Evolutionary conservation across 257 asterid species (phyloP), one percentile per base, ranked within the genome.

Genomic region (Solanum rostratum): DNA sequence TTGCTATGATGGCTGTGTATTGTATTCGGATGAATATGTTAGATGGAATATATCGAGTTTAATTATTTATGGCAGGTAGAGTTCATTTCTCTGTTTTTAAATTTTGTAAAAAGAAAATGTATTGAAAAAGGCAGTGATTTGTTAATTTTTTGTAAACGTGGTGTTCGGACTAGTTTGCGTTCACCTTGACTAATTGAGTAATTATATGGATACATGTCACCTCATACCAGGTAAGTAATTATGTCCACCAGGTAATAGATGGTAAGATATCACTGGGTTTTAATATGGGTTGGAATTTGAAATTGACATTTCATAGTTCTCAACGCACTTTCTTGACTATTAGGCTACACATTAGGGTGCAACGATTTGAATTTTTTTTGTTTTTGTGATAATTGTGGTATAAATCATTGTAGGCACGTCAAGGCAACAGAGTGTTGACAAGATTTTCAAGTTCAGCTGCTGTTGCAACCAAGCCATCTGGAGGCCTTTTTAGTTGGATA

Each of bases 361-460:
- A 66, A 37, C 20, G 41, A 27, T 63, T 27, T 63, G 39, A 63
- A 27, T 4, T 27, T 60, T 22, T 7, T 59, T 60, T 22, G 4
- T 8, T 0, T 59, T 22, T 22, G 68, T 59, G 33, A 22, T 22
- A 60, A 60, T 30, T 16, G 68, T 60, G 33, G 33, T 20, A 30
- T 54, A 43, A 87, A 33, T 22, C 20, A 63, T 79, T 81, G 78
- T 90, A 95, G 98, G 93, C 90, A 65, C 91, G 60, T 52, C 86
- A 90, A 16, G 90, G 91, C 82, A 86, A 80, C 62, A 85, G 87
- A 79, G 88, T 91, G 43, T 84, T 93, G 88, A 84, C 89, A 87
- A 92, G 98, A 87, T 95, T 88, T 88, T 91, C 95, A 57, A 93
- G 91, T 88, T 88, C 98, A 10, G 88, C 91, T 85, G 97, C 93